A percentile compares a stretch with the other conserved stretches of the same genome.
Evolutionary conservation across 2,329 filamentous ascomycete species (phyloP).

Genomic region (Emericellopsis cladophorae): DNA sequence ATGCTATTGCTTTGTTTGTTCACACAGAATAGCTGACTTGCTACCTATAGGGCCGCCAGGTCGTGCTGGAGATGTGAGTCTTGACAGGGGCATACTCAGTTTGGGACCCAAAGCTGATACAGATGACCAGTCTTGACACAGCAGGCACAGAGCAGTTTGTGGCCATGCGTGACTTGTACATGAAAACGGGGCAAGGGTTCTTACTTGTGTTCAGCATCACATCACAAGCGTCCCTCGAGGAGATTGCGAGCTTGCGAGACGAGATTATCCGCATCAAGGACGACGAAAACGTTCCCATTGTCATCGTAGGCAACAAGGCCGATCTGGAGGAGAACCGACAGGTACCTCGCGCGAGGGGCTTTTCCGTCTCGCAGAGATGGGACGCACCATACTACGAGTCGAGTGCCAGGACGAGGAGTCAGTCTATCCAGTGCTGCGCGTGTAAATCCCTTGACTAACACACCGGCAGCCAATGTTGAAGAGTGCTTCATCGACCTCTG

Average conservation of each 20-base stretch:
- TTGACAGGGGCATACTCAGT: background rate
- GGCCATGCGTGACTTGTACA: slow-evolving; percentile 69
- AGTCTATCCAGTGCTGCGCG: slow-evolving; percentile 10
- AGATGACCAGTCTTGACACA: slow-evolving; percentile 60
- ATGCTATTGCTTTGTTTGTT: background rate
- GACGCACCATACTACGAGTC: slow-evolving; percentile 86
- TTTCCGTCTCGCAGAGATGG: slow-evolving; percentile 78
- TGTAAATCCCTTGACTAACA: slow-evolving; percentile 9
- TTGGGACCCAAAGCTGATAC: background rate
- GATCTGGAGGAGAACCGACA: slow-evolving; percentile 78
- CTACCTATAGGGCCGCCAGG: slow-evolving; percentile 59
- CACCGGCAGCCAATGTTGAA: slow-evolving; percentile 61
- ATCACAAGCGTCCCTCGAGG: slow-evolving; percentile 68
- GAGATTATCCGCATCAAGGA: slow-evolving; percentile 89
- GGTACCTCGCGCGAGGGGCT: slow-evolving; percentile 67
- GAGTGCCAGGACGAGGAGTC: slow-evolving; percentile 63
- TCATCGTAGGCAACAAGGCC: slow-evolving; percentile 86
- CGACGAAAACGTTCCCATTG: slow-evolving; percentile 72
- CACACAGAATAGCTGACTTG: slow-evolving; percentile 13
- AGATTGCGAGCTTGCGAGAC: slow-evolving; percentile 70
- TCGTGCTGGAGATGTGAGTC: slow-evolving; percentile 75
- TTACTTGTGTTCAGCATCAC: slow-evolving; percentile 88
- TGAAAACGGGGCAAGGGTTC: slow-evolving; percentile 89
- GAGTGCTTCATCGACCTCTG: slow-evolving; percentile 81
- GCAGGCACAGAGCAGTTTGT: slow-evolving; percentile 84